Base-by-base conservation (phyloP, 1,139 yeast species). In the Sugiyamaella castrensis region DNA sequence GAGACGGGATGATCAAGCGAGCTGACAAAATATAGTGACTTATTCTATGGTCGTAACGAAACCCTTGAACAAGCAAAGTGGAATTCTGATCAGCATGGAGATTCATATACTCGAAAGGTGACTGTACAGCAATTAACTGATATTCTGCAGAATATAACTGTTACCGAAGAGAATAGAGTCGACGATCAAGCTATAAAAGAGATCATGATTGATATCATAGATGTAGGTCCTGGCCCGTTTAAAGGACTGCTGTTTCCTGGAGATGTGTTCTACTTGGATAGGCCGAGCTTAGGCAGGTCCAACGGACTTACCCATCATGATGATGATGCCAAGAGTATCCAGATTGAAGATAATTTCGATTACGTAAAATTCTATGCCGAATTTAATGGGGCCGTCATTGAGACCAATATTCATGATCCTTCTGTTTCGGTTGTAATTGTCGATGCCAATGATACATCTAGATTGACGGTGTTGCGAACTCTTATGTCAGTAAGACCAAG, bases 61-160 rank as follows among this genome's bases (percentile, higher is more conserved):
- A 54, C 59, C 2, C 12, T 48, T 8, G 45, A 42, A 2, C 32
- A 35, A 1, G 58, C 61, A 2, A 45, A 48, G n/a, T 36, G 43
- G 12, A 53, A 52, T 24, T 63, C 60, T 1, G 71, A 68, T 44
- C 41, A 50, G 43, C 67, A 53, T 50, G 68, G 68, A 0, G 71
- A 67, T 44, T 55, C 67, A 5, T 67, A 59, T 47, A 45, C 40
- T 2, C 48, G 61, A 12, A 36, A 40, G 5, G 39, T 51, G 2
- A 47, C 40, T 19, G 35, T 16, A 11, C 19, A 15, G 6, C 46
- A 36, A 13, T 16, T 42, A 11, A 28, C 13, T 13, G n/a, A 8
- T 6, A 33, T 36, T 11, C 27, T 42, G 8, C 35, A 34, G 6
- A 36, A 12, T 2, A 29, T 42, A 15, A n/a, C 35, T 11, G 19